Evolutionary conservation across 208 protist genomes (phyloP), one percentile per base, ranked within the genome.

Genomic region (Wallacemonas sp.): DNA sequence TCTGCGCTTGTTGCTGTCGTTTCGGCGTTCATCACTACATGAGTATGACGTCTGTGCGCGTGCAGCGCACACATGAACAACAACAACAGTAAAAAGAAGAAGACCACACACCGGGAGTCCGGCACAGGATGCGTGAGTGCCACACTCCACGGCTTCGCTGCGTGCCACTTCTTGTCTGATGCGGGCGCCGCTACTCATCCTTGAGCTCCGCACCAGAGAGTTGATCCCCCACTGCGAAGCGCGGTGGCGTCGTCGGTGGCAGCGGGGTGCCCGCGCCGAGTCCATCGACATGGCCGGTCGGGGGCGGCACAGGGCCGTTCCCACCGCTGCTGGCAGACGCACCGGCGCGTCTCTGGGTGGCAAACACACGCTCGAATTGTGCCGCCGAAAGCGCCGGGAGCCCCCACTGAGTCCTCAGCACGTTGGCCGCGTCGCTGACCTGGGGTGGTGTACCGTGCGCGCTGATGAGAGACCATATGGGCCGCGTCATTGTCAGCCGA

Each of bases 371-470:
- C 33, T 62, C 37, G 3, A 13, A 22, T 50, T 76, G 26, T n/a
- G 34, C 37, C 26, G 13, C 37, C 34, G 15, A 13, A 17, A 93
- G 77, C 13, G 74, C 73, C 0, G 72, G 62, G 48, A 93, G 62
- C 6, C 71, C 81, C 87, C 87, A 93, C 55, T 93, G 87, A 33
- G 46, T 30, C 13, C 84, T 76, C 41, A 93, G 68, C 10, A 59
- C 37, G 63, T 89, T 82, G 22, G 73, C 84, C 30, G 79, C 68
- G 24, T 79, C 70, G 13, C 73, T 73, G 17, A 63, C 41, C 42
- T 76, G 63, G 39, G 87, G 87, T 39, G 87, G 80, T 0, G 87
- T 91, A 19, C 87, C 87, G 68, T 93, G 87, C 9, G 82, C 76
- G 46, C 74, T 85, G 0, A 93, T 13, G 3, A 93, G 33, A 45